These are phyloP conservation scores for Penicillium roqueforti DNA, from an alignment of 495 filamentous ascomycete species.

Conservation along the genomic window DNA sequence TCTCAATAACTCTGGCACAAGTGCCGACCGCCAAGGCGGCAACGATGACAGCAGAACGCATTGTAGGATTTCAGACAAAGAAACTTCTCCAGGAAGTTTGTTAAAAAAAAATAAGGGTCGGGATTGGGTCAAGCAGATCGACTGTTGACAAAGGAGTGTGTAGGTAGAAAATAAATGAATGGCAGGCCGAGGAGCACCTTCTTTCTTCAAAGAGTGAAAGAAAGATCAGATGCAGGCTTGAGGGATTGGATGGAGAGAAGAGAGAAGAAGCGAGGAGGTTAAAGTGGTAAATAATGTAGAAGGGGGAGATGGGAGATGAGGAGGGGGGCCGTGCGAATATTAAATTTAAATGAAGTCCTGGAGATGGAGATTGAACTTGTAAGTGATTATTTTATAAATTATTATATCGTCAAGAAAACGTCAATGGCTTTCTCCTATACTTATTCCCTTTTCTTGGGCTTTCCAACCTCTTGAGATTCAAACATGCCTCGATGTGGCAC, in stretches of 20 bases:
- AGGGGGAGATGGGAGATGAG: slow-evolving; percentile 11
- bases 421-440: slow-evolving; percentile 1
- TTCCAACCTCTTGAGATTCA: slow-evolving; percentile 24
- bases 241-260: slow-evolving; percentile 18
- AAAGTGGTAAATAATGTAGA: slow-evolving; percentile 28
- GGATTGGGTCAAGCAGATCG: slow-evolving; percentile 33
- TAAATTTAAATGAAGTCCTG: slow-evolving; percentile 6
- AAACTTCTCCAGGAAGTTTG: slow-evolving; percentile 44
- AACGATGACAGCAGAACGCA: slow-evolving; percentile 65
- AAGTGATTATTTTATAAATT: background rate
- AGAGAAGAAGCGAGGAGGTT: slow-evolving; percentile 17
- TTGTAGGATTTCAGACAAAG: slow-evolving; percentile 32
- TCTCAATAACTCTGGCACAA: slow-evolving; percentile 53
- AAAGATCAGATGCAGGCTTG: slow-evolving; percentile 18
- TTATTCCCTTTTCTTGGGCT: slow-evolving; percentile 15
- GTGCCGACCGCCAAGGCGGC: slow-evolving; percentile 59
- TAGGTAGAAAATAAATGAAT: slow-evolving; percentile 33
- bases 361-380: background rate
- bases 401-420: background rate
- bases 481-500: slow-evolving; percentile 24
- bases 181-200: slow-evolving; percentile 37
- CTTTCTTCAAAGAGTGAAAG: slow-evolving; percentile 35
- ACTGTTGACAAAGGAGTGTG: slow-evolving; percentile 31
- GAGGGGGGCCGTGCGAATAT: slow-evolving; percentile 20
- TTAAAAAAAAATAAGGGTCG: slow-evolving; percentile 9